A percentile compares a stretch with the other conserved stretches of the same genome.
These are phyloP conservation scores for Penicillium mononematosum DNA, from an alignment of 495 filamentous ascomycete genomes.

Conservation along the genomic window DNA sequence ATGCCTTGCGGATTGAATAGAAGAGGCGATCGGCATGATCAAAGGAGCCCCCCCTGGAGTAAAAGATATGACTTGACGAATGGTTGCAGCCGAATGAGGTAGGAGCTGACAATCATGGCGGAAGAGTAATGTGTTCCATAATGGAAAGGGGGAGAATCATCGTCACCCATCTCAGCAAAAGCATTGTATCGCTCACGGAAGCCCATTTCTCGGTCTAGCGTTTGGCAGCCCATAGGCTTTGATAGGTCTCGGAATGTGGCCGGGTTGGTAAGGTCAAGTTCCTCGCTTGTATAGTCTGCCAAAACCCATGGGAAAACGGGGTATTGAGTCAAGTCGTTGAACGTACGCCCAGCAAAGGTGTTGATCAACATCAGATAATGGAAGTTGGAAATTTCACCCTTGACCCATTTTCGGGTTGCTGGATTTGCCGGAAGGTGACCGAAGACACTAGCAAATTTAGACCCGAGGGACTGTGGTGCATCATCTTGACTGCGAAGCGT, in stretches of 20 bases:
- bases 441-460: constrained; percentile 94
- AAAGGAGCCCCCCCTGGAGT: constrained; percentile 90
- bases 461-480: constrained; percentile 75
- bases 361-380: constrained; percentile 98
- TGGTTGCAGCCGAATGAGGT: constrained; percentile 89
- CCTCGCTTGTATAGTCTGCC: constrained; percentile 94
- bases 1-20: constrained; percentile 87
- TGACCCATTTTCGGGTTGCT: constrained; percentile 85
- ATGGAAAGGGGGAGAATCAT: constrained; percentile 78
- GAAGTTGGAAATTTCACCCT: constrained; percentile 96
- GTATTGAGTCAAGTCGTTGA: constrained; percentile 98
- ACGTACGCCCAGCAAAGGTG: constrained; percentile 93
- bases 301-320: constrained; percentile 98
- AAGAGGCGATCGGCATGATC: constrained; percentile 95
- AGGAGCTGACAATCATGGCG: constrained; percentile 97
- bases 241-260: constrained; percentile 85
- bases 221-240: constrained; percentile 97
- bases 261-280: constrained; percentile 81
- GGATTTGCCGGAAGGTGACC: constrained; percentile 69
- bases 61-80: constrained; percentile 97
- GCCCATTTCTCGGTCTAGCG: constrained; percentile 64
- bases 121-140: constrained; percentile 99
- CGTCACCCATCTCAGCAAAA: constrained; percentile 88
- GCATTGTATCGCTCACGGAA: constrained; percentile 81
- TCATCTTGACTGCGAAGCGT: constrained; percentile 80